Percentiles rank a stretch among this genome's conserved stretches.
phyloP scores from a whole-genome alignment of 2,329 filamentous ascomycete genomes.

The Alternaria incomplexa region DNA sequence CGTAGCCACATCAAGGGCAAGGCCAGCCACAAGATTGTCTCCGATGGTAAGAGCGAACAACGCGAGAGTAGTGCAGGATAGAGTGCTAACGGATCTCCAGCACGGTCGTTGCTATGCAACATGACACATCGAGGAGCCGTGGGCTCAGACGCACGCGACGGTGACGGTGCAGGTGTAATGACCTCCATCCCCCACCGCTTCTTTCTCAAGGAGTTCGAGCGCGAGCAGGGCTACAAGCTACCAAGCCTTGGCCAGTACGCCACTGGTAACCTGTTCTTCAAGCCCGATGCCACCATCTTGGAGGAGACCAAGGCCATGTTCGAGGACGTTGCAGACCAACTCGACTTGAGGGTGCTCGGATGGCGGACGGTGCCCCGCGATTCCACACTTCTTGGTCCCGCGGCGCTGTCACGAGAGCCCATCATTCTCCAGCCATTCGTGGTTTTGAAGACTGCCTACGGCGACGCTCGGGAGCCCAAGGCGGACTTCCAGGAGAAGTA shows the following conservation, averaged over 20 bases:
- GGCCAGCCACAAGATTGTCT: conserved; percentile 97
- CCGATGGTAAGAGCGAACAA: conserved; percentile 76
- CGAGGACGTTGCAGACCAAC: conserved; percentile 87
- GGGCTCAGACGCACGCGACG: conserved; percentile 95
- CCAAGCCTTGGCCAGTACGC: conserved; percentile 93
- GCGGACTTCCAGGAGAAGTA: conserved; percentile 79
- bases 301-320: conserved; percentile 91
- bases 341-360: conserved; percentile 89
- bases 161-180: conserved; percentile 99
- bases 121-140: conserved; percentile 99
- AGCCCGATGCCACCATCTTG: conserved; percentile 88
- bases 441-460: conserved; percentile 84
- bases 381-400: conserved; percentile 89
- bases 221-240: conserved; percentile 84
- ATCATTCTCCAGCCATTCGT: conserved; percentile 96
- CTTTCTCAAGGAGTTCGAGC: conserved; percentile 97
- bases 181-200: conserved; percentile 98
- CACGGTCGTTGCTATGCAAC: conserved; percentile 94
- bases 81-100: conserved; percentile 56
- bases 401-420: conserved; percentile 91
- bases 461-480: conserved; percentile 78
- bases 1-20: conserved; percentile 94
- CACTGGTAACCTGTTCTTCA: conserved; percentile 97
- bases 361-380: conserved; percentile 97
- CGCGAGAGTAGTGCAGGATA: not conserved